Conservation (phyloP, 2,329 filamentous ascomycete genomes). For the Colletotrichum orbiculare region DNA sequence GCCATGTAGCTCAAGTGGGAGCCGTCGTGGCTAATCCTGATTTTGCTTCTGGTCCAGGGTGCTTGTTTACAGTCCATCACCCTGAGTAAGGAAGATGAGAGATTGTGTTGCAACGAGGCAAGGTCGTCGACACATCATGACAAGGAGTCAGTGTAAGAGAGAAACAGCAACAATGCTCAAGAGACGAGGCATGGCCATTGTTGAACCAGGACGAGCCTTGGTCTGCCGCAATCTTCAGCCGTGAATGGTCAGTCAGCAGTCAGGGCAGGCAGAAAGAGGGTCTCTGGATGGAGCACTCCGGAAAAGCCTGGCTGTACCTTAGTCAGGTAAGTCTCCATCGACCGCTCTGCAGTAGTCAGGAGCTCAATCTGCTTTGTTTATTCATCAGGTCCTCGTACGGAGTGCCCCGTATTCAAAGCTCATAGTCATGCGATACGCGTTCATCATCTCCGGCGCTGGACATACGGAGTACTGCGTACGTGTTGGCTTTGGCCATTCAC, state of each 20-base stretch:
- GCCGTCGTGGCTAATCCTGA: constrained; percentile 10
- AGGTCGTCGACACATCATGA: constrained; percentile 5
- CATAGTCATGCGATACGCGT: too few relatives aligned
- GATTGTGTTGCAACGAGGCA: constrained; percentile 11
- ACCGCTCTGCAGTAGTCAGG: constrained; percentile 18
- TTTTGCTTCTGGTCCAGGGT: constrained; percentile 6
- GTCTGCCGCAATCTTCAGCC: neutral
- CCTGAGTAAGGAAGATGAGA: neutral
- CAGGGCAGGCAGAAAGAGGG: constrained; percentile 34
- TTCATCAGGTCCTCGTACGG: too few relatives aligned
- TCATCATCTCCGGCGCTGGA: too few relatives aligned
- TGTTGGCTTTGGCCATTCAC: too few relatives aligned
- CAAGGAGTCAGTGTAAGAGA: constrained; percentile 23
- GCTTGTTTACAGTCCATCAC: constrained; percentile 6
- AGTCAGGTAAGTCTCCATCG: constrained; percentile 22
- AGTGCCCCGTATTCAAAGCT: too few relatives aligned
- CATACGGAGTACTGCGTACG: too few relatives aligned
- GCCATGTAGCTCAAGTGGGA: too few relatives aligned
- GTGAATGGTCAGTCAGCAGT: constrained; percentile 2
- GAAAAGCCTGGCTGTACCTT: constrained; percentile 4
- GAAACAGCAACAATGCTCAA: constrained; percentile 15
- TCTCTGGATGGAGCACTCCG: neutral
- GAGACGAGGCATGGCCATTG: constrained; percentile 8
- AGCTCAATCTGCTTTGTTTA: neutral
- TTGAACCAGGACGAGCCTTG: constrained; percentile 16